Base-by-base conservation (phyloP, 192 early-diverging fungal genomes). In the Diversispora epigaea region DNA sequence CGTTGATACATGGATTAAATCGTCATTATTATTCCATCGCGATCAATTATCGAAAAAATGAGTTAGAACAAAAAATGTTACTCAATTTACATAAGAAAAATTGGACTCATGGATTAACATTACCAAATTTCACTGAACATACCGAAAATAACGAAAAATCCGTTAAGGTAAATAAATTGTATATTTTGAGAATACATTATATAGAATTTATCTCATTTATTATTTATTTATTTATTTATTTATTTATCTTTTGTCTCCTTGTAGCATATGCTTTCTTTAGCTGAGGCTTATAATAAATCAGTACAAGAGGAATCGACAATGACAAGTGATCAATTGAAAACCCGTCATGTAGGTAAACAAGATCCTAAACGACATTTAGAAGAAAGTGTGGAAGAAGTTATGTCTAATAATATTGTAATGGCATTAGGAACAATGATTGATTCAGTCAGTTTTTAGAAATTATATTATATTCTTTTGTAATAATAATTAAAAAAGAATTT, bases 31-130 rank as follows among this genome's bases (percentile, higher is more conserved):
- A 99, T 80, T 98, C 96, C 39, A 98, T 99, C 79, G 95, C 93
- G 49, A 99, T 99, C 79, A 96, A 98, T 80, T 99, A 99, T 84
- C 87, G 98, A 73, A 99, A 99, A 85, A 99, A 99, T 79, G 94
- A 97, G 84, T 88, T 99, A 19, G 98, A 99, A 83, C 93, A 99
- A 83, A 95, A 98, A 83, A 99, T 99, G 98, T 81, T 99, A 47
- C 85, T 99, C 62, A 99, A 99, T 80, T 77, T 99, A 47, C 95
- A 99, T 88, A 98, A 98, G 85, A 96, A 97, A 84, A 95, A 95
- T 78, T 99, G 98, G 98, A 96, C 98, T 10, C 86, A 93, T 72
- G 98, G 96, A n/a, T 82, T 99, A 58, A 88, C 88, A 22, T 79
- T 98, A 44, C 81, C 84, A 32, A 92, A 95, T 80, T 97, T 98